Percentiles rank a stretch among this genome's conserved stretches.
Conservation (phyloP, 306 rosid species). For the Cucurbita argyrosperma region DNA sequence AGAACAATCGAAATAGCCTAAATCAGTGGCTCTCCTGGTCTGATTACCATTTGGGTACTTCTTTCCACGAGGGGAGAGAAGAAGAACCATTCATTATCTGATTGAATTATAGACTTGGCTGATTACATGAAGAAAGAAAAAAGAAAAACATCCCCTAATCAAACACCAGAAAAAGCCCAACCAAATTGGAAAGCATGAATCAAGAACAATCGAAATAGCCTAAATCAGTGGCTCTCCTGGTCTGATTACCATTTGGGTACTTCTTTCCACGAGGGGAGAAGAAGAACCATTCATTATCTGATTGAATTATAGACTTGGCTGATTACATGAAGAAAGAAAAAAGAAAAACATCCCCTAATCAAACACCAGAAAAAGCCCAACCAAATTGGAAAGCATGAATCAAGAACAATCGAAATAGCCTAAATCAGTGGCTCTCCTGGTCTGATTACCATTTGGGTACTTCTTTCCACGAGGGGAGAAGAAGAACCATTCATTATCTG, state of each 20-base stretch:
- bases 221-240: conserved; percentile 82
- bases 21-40: conserved; percentile 80
- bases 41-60: conserved; percentile 93
- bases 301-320: conserved; percentile 60
- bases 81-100: conserved; percentile 89
- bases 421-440: conserved; percentile 82
- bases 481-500: conserved; percentile 89
- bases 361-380: neutral
- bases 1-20: too few species aligned
- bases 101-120: conserved; percentile 60
- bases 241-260: conserved; percentile 89
- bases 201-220: too few species aligned
- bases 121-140: neutral
- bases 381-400: neutral
- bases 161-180: neutral
- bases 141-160: neutral
- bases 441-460: conserved; percentile 89
- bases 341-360: neutral
- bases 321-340: neutral
- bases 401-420: too few species aligned
- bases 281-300: conserved; percentile 89
- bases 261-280: conserved; percentile 88
- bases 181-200: neutral
- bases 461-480: conserved; percentile 88
- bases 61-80: conserved; percentile 86